Evolutionary conservation across 257 asterid species (phyloP).

Genomic region (Scutellaria galericulata): DNA sequence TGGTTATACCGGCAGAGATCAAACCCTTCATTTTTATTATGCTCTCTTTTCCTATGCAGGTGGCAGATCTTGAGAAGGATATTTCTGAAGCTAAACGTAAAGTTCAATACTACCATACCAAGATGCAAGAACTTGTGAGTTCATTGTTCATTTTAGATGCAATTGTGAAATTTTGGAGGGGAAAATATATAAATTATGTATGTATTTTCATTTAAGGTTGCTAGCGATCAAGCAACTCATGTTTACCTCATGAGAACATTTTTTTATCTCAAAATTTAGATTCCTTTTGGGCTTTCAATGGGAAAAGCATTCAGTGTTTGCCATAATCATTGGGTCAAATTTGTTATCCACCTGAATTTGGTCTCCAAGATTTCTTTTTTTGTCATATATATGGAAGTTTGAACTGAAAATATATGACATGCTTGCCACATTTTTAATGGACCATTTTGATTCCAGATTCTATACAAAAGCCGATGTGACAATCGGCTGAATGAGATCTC

Average conservation of each 20-base stretch:
- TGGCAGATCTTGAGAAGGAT: constrained; percentile 93
- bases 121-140: constrained; percentile 99
- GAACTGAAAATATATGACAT: constrained; percentile 22
- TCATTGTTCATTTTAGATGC: constrained; percentile 27
- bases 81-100: constrained; percentile 86
- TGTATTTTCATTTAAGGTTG: constrained; percentile 16
- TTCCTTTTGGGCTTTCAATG: constrained; percentile 14
- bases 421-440: constrained; percentile 27
- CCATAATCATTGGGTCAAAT: constrained; percentile 18
- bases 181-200: constrained; percentile 1
- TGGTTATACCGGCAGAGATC: constrained; percentile 18
- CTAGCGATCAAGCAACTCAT: constrained; percentile 15
- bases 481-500: constrained; percentile 90
- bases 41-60: constrained; percentile 58
- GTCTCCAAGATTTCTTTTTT: neutral
- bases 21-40: constrained; percentile 27
- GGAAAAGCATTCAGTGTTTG: constrained; percentile 2
- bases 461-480: constrained; percentile 95
- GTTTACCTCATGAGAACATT: constrained; percentile 8
- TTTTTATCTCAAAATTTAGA: constrained; percentile 13
- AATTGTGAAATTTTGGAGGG: constrained; percentile 17
- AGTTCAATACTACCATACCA: constrained; percentile 79
- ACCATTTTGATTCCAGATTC: constrained; percentile 60
- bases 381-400: constrained; percentile 4
- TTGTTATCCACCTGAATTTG: neutral